These are phyloP conservation scores for Stachybotrys chartarum DNA, from an alignment of 2,329 filamentous ascomycete species.

Conservation along the genomic window DNA sequence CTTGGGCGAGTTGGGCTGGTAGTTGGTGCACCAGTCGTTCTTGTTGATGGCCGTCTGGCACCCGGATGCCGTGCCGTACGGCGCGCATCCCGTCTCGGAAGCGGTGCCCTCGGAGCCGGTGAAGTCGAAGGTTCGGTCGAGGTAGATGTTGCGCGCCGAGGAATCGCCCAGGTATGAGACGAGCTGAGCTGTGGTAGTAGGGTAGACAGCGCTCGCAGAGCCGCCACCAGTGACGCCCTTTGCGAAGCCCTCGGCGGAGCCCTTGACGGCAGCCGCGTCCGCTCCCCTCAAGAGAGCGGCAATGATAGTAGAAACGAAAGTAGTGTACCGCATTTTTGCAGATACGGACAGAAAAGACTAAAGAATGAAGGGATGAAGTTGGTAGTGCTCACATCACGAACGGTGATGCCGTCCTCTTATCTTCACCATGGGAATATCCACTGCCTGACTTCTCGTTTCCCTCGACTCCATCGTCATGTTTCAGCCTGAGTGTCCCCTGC, in stretches of 20 bases:
- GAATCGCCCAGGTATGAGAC: slow-evolving; percentile 50
- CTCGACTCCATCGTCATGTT: not conserved
- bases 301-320: slow-evolving; percentile 1
- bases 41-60: slow-evolving; percentile 57
- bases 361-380: not conserved
- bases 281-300: slow-evolving; percentile 7
- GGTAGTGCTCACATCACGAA: not conserved
- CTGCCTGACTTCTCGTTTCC: not conserved
- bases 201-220: slow-evolving; percentile 44
- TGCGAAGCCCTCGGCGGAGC: slow-evolving; percentile 34
- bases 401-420: not conserved
- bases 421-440: not conserved
- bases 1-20: slow-evolving; percentile 42
- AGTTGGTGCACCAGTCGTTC: slow-evolving; percentile 52
- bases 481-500: not conserved
- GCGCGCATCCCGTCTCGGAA: slow-evolving; percentile 48
- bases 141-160: slow-evolving; percentile 47
- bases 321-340: not conserved
- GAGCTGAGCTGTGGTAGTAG: slow-evolving; percentile 46
- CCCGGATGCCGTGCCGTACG: slow-evolving; percentile 42
- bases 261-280: slow-evolving; percentile 22
- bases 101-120: slow-evolving; percentile 45
- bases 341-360: not conserved
- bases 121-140: slow-evolving; percentile 51
- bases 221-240: slow-evolving; percentile 54